These are phyloP conservation scores for Haematococcus lacustris DNA, from an alignment of 139 green algal species.

Conservation along the genomic window DNA sequence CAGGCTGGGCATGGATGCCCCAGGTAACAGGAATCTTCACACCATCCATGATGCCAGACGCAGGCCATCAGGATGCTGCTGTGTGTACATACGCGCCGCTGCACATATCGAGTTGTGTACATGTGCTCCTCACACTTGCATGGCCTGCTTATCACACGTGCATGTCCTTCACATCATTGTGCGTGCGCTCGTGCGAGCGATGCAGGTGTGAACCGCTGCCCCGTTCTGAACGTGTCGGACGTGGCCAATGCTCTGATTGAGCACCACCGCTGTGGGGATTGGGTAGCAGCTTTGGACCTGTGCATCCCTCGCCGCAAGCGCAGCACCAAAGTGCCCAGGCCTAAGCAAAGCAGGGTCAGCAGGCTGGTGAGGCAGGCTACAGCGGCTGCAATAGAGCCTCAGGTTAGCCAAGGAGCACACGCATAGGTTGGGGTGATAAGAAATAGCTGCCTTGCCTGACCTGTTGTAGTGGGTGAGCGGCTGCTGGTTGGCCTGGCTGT, in stretches of 20 bases:
- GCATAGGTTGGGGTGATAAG: no score
- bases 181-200: neutral
- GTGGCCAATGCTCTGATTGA: constrained; percentile 8
- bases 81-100: neutral
- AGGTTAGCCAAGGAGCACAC: neutral
- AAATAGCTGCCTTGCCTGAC: no score
- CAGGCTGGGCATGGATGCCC: no score
- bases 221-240: constrained; percentile 5
- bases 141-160: no score
- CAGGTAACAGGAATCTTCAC: no score
- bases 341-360: neutral
- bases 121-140: no score
- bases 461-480: no score
- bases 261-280: neutral
- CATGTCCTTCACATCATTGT: no score
- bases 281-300: neutral
- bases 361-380: neutral
- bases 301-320: constrained; percentile 1
- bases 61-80: neutral
- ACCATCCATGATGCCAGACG: no score
- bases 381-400: neutral
- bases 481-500: no score
- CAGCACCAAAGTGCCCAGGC: neutral
- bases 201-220: neutral
- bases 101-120: no score